Base-by-base conservation (phyloP, 2,329 filamentous ascomycete genomes). In the Cercospora beticola region DNA sequence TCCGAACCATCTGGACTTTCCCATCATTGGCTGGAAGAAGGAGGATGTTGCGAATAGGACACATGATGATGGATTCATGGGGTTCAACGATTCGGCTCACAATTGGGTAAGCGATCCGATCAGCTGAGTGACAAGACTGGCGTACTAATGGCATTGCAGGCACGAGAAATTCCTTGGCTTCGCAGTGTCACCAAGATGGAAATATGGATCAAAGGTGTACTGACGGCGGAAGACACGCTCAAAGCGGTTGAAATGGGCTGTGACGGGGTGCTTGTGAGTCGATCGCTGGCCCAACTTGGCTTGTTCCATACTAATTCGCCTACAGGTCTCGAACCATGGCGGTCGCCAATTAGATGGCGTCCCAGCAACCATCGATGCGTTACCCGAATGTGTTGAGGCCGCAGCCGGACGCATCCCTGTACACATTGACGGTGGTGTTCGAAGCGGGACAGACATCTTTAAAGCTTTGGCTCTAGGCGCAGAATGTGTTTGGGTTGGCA, bases 401-500 rank as follows among this genome's bases (percentile, higher is more conserved):
- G 80, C 79, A 1, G 71, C 75, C 1, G 82, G 83, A n/a, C 83
- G 82, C 62, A 80, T 89, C 14, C 84, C 85, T 0, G 82, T 91
- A 18, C 83, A 90, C 56, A 85, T 90, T n/a, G 89, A 91, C 73
- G 84, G 82, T 12, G 86, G 87, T 0, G 83, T 88, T 33, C 75
- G 86, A 36, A 82, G 83, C 16, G 86, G 86, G 0, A 84, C 82
- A 0, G 86, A 88, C 73, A 81, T 87, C 7, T 84, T 88, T 78
- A 88, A 88, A 74, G 86, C 86, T 1, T 75, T 86, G 5, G 83
- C 83, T 3, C 74, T 87, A 3, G 85, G 84, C 2, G 85, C 84
- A 0, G 79, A 85, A 62, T 85, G 79, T 75, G 82, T 78, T 69
- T 86, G 78, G 82, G 76, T 84, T 7, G 84, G 84, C 0, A 72